Percentiles rank a stretch among this genome's conserved stretches.
Conservation (phyloP, 192 early-diverging fungal species). For the Obelidium mucronatum region DNA sequence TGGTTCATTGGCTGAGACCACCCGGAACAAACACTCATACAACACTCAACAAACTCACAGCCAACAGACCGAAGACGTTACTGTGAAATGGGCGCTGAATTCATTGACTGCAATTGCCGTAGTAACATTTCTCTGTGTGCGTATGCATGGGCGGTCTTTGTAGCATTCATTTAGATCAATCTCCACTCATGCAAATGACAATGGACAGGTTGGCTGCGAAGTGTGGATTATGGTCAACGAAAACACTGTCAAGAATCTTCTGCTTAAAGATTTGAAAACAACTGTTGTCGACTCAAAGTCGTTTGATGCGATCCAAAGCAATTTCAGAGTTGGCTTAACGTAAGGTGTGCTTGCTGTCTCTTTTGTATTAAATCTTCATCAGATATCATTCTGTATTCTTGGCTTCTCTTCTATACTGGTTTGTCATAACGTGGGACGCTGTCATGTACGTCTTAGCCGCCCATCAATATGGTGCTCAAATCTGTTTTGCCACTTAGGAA, state of each 20-base stretch:
- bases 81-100: not conserved
- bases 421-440: slow-evolving; percentile 22
- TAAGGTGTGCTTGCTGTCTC: not conserved
- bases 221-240: slow-evolving; percentile 33
- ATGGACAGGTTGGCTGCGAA: slow-evolving; percentile 8
- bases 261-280: not conserved
- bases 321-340: slow-evolving; percentile 12
- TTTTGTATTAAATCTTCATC: not conserved
- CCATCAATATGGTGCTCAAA: not conserved
- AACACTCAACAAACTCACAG: slow-evolving; percentile 22
- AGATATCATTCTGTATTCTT: slow-evolving; percentile 29
- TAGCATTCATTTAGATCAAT: not conserved
- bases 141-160: not conserved
- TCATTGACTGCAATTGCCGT: not conserved
- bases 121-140: not conserved
- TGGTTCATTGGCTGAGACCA: not conserved
- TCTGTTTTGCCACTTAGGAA: not conserved
- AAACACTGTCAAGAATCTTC: not conserved
- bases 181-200: not conserved
- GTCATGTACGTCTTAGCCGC: not conserved
- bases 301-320: not conserved
- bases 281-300: not conserved
- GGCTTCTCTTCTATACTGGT: slow-evolving; percentile 20
- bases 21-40: not conserved
- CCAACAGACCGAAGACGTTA: slow-evolving; percentile 4